A percentile compares a stretch with the other conserved stretches of the same genome.
These are phyloP conservation scores for Ascocoryne sarcoides DNA, from an alignment of 2,329 filamentous ascomycete species.

Conservation along the genomic window DNA sequence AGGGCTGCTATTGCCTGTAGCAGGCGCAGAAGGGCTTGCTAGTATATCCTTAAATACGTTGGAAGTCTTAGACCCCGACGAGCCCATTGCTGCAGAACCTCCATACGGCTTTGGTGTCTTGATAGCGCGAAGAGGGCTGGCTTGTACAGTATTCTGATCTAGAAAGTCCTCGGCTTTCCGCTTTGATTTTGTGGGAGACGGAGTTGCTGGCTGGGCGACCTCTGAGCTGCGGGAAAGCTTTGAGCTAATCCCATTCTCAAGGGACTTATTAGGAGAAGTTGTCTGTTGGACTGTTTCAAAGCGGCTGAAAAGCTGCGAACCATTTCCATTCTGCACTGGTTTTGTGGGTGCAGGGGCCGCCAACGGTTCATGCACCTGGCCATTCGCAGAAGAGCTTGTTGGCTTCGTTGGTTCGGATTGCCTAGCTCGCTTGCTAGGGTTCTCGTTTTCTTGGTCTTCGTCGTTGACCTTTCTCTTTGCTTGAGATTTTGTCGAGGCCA, in stretches of 20 bases:
- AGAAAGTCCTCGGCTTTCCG: slow-evolving; percentile 26
- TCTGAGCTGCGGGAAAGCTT: background rate
- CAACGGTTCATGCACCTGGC: background rate
- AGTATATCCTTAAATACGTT: slow-evolving; percentile 27
- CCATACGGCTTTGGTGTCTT: slow-evolving; percentile 16
- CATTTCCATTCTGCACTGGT: background rate
- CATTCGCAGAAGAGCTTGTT: background rate
- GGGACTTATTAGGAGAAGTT: background rate
- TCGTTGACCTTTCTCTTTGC: slow-evolving; percentile 19
- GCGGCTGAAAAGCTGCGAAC: background rate
- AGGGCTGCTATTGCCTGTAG: slow-evolving; percentile 10
- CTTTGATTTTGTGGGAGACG: slow-evolving; percentile 20
- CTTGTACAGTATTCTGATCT: slow-evolving; percentile 21
- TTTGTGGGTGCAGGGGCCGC: background rate
- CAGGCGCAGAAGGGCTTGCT: slow-evolving; percentile 17
- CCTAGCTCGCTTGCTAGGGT: slow-evolving; percentile 17
- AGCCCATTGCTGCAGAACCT: slow-evolving; percentile 14
- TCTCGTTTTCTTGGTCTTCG: slow-evolving; percentile 17
- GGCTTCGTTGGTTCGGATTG: slow-evolving; percentile 2
- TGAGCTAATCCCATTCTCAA: background rate
- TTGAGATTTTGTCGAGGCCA: background rate
- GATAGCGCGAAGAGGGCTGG: slow-evolving; percentile 14
- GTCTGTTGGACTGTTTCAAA: background rate
- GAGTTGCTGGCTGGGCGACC: background rate
- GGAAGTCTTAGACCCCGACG: slow-evolving; percentile 26